Evolutionary conservation across 2,329 filamentous ascomycete species (phyloP).

Genomic region (Massarina eburnea): DNA sequence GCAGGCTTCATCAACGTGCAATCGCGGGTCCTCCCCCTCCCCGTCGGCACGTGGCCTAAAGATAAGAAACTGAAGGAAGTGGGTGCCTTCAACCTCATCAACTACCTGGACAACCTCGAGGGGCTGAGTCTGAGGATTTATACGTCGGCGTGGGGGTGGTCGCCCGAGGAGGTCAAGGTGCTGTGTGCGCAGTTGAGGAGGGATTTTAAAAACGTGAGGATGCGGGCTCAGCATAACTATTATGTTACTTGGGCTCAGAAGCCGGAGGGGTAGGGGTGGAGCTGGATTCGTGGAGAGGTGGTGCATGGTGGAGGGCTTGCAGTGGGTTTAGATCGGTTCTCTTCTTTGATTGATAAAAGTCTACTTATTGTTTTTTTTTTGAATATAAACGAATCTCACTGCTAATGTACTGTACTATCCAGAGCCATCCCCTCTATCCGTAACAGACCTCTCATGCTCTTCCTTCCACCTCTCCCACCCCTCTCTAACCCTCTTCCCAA

Average conservation of each 20-base stretch:
- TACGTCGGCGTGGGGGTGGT: conserved; percentile 19
- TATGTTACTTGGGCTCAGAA: conserved; percentile 27
- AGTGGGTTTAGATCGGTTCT: too few relatives aligned
- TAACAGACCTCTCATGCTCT: too few relatives aligned
- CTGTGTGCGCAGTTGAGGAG: conserved; percentile 22
- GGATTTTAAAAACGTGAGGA: conserved; percentile 23
- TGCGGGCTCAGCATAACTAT: conserved; percentile 28
- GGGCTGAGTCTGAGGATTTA: conserved; percentile 21
- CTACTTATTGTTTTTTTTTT: too few relatives aligned
- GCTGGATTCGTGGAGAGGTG: too few relatives aligned
- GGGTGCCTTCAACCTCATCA: conserved; percentile 27
- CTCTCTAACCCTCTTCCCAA: too few relatives aligned
- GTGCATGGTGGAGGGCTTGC: too few relatives aligned
- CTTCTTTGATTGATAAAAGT: too few relatives aligned
- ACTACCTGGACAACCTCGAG: conserved; percentile 28
- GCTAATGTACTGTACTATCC: too few relatives aligned
- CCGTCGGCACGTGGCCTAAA: conserved; percentile 28
- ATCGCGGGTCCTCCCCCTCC: conserved; percentile 20
- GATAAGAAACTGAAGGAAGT: conserved; percentile 30
- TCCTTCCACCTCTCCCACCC: too few relatives aligned
- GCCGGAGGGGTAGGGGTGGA: conserved; percentile 3
- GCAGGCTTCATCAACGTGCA: conserved; percentile 26
- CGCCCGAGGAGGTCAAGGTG: conserved; percentile 23
- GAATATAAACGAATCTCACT: too few relatives aligned
- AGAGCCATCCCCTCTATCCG: too few relatives aligned